Evolutionary conservation across 2,329 filamentous ascomycete genomes (phyloP).

Genomic region (Paecilomyces sp.): DNA sequence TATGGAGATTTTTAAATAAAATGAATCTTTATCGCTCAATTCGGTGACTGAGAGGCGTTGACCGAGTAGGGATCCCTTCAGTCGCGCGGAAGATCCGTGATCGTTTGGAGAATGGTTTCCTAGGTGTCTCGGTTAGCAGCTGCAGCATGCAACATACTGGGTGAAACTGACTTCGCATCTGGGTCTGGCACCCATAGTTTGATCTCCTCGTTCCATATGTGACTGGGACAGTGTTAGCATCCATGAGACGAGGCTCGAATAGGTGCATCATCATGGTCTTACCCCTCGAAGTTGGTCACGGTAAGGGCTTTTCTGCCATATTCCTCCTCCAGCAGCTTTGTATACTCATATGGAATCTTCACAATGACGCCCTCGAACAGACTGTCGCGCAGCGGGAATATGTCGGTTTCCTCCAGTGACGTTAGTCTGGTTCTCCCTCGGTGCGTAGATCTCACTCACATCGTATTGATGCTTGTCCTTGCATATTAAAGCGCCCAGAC

Average conservation of each 20-base stretch:
- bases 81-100: constrained; percentile 1
- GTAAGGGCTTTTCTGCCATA: constrained; percentile 47
- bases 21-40: neutral
- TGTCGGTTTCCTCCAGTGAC: constrained; percentile 37
- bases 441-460: constrained; percentile 14
- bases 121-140: constrained; percentile 1
- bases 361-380: constrained; percentile 48
- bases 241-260: neutral
- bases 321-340: constrained; percentile 47
- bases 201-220: constrained; percentile 24
- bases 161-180: constrained; percentile 4
- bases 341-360: constrained; percentile 52
- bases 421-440: neutral
- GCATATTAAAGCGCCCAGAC: constrained; percentile 42
- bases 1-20: neutral
- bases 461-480: constrained; percentile 52
- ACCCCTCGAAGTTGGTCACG: constrained; percentile 38
- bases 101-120: constrained; percentile 4
- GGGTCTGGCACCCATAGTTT: constrained; percentile 21
- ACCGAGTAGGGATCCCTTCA: constrained; percentile 2
- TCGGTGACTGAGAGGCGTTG: constrained; percentile 5
- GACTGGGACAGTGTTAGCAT: constrained; percentile 13
- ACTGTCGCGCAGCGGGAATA: constrained; percentile 51
- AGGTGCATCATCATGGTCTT: constrained; percentile 4
- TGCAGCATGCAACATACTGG: neutral